A percentile compares a stretch with the other conserved stretches of the same genome.
phyloP scores from a whole-genome alignment of 176 grass and related monocot species.

The Carex parvula region DNA sequence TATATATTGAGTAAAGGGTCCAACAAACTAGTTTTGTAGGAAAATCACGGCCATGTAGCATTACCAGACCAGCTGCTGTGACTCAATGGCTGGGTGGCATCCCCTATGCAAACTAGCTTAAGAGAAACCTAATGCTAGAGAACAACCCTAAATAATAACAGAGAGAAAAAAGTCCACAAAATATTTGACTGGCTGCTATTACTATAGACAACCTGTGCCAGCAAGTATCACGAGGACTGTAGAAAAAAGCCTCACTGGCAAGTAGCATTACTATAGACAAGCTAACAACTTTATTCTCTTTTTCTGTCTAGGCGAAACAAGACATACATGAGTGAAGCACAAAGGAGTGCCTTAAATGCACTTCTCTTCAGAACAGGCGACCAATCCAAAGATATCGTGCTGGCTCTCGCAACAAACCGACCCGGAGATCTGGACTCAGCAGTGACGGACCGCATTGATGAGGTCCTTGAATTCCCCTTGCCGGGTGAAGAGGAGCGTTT shows the following conservation, averaged over 20 bases:
- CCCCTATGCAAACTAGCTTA: too few relatives aligned
- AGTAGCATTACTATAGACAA: slow-evolving; percentile 1
- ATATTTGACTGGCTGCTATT: not conserved
- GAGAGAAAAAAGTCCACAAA: not conserved
- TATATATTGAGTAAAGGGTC: not conserved
- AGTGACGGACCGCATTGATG: slow-evolving; percentile 83
- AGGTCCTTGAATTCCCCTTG: slow-evolving; percentile 90
- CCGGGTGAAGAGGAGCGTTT: slow-evolving; percentile 86
- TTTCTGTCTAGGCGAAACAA: slow-evolving; percentile 70
- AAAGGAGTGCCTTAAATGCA: slow-evolving; percentile 96
- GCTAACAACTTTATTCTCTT: not conserved
- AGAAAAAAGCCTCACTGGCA: not conserved
- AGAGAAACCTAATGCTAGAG: not conserved
- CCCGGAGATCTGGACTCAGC: slow-evolving; percentile 94
- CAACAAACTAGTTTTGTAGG: not conserved
- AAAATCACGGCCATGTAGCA: not conserved
- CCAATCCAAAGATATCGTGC: slow-evolving; percentile 91
- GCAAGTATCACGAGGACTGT: not conserved
- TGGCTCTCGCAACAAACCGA: slow-evolving; percentile 93
- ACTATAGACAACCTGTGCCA: not conserved
- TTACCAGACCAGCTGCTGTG: too few relatives aligned
- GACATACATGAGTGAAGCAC: slow-evolving; percentile 99
- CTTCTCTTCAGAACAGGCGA: slow-evolving; percentile 95
- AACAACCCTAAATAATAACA: not conserved
- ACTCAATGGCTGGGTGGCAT: too few relatives aligned